Base-by-base conservation (phyloP, 2,329 filamentous ascomycete species). In the Aspergillus sp. region DNA sequence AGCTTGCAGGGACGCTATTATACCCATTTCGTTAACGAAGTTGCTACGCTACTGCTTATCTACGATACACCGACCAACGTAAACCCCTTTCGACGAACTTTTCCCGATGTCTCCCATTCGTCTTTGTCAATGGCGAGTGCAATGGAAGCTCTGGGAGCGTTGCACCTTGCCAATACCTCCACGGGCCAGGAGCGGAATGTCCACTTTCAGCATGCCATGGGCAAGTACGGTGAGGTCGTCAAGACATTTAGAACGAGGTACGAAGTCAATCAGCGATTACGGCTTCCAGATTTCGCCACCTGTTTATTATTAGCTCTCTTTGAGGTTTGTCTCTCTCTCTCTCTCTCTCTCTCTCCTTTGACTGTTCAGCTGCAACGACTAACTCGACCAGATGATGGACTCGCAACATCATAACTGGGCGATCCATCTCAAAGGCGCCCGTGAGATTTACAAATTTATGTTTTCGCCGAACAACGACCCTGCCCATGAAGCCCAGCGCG, bases 161-260 rank as follows among this genome's bases (percentile, higher is more conserved):
- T 76, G 53, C 74, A 76, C 57, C 64, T 76, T n/a, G 71, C 74
- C n/a, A 74, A 74, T 39, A 73, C 74, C 1, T 71, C 73, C 1
- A 56, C 58, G 2, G 68, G 69, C 1, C 63, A 64, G 13, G 62
- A 74, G 42, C 70, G 69, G 34, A 69, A 68, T 48, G 56, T 61
- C 7, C 73, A 76, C 62, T 70, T 74, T 36, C 70, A 74, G 44
- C 66, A 74, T 30, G 74, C 74, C 4, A 73, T 76, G 69, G 65
- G 67, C 13, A 71, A 72, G 53, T 76, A 76, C 48, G 72, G 71
- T 3, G 66, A 70, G 47, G 71, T 74, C 4, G 72, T 76, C 9
- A 70, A 67, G 56, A 68, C 67, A 8, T 71, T 71, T 36, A 64
- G 67, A 15, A 65, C 65, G 7, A 59, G 66, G 17, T 68, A 71